phyloP scores from a whole-genome alignment of 1,284 basidiomycete genomes.

The Microbotryum scabiosae region DNA sequence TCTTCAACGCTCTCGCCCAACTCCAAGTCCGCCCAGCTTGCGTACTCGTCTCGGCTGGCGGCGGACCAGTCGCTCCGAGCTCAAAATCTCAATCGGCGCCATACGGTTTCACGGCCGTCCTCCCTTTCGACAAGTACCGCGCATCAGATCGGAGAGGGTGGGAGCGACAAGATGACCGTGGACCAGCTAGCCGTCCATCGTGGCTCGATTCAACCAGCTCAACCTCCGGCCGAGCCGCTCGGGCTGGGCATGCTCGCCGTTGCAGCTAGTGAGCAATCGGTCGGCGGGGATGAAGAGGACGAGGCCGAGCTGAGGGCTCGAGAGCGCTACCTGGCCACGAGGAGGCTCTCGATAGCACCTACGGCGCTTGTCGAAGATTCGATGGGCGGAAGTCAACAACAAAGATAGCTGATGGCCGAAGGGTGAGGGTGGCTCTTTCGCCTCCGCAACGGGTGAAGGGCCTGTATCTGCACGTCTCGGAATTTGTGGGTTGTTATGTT shows the following conservation, averaged over 20 bases:
- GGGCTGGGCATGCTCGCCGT: conserved; percentile 17
- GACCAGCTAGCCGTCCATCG: too few species aligned
- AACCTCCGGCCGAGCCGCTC: not conserved
- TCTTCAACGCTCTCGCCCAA: too few species aligned
- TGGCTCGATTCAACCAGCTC: too few species aligned
- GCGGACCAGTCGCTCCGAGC: too few species aligned
- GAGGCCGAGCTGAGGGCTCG: not conserved
- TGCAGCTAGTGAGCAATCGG: not conserved
- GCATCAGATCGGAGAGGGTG: not conserved
- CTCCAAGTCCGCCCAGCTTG: too few species aligned
- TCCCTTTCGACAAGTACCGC: not conserved
- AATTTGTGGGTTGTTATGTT: too few species aligned
- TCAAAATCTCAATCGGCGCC: not conserved
- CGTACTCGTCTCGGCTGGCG: too few species aligned
- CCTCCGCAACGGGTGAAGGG: too few species aligned
- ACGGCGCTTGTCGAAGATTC: not conserved
- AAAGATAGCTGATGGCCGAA: too few species aligned
- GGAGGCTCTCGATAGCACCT: not conserved
- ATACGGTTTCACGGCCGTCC: not conserved
- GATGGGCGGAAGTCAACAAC: too few species aligned
- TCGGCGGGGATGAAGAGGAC: not conserved
- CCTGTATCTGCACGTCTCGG: too few species aligned
- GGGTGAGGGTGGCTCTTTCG: not conserved
- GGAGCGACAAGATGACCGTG: not conserved
- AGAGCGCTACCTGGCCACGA: not conserved